Evolutionary conservation across 2,329 filamentous ascomycete species (phyloP).

Genomic region (Fusarium foetens): DNA sequence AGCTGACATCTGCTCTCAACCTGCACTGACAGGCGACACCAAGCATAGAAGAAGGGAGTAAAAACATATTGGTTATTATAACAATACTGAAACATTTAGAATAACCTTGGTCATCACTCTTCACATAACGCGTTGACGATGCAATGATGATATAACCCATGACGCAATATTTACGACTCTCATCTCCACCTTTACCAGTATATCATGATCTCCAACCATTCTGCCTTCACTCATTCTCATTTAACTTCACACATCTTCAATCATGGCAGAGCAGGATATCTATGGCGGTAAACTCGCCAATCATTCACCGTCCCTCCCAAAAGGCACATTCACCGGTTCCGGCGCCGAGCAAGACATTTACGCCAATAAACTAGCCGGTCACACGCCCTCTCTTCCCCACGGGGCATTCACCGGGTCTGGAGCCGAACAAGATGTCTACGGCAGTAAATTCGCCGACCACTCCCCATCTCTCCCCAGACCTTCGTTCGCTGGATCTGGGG

Average conservation of each 20-base stretch:
- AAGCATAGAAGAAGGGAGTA: not conserved
- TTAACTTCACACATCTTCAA: not conserved
- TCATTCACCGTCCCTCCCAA: not conserved
- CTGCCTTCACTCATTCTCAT: accelerated
- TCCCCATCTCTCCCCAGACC: not conserved
- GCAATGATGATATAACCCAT: slow-evolving; percentile 29
- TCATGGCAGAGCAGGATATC: slow-evolving; percentile 16
- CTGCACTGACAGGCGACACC: not conserved
- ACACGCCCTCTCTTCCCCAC: not conserved
- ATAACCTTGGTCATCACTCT: accelerated
- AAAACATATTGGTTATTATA: accelerated
- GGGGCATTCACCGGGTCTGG: not conserved
- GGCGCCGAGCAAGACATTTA: slow-evolving; percentile 13
- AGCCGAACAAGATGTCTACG: slow-evolving; percentile 11
- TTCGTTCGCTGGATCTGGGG: not conserved
- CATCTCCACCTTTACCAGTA: not conserved
- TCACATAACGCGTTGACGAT: not conserved
- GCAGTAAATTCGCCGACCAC: not conserved
- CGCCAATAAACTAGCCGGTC: not conserved
- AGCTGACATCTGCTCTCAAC: not conserved
- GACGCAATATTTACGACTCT: slow-evolving; percentile 26
- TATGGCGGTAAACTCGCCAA: not conserved
- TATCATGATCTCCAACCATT: slow-evolving; percentile 8
- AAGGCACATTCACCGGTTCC: not conserved
- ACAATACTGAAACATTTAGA: accelerated